Percentiles rank a stretch among this genome's conserved stretches.
Evolutionary conservation across 768 basidiomycete species (phyloP).

Genomic region (Clavulina sp.): DNA sequence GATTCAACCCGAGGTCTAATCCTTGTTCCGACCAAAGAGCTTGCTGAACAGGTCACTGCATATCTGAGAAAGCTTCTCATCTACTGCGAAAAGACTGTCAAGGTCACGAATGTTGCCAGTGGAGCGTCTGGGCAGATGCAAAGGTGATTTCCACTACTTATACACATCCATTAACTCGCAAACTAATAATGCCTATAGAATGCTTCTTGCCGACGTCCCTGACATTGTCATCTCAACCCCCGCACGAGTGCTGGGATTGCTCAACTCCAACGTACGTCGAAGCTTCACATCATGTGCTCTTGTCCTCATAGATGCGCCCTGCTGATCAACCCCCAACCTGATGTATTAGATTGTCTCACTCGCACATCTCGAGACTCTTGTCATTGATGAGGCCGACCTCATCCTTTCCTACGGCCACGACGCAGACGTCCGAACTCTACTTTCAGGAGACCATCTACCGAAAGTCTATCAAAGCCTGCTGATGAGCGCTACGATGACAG

Average conservation of each 20-base stretch:
- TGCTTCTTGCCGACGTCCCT: constrained; percentile 47
- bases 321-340: background rate
- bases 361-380: constrained; percentile 57
- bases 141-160: constrained; percentile 25
- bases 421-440: constrained; percentile 63
- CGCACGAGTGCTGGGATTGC: constrained; percentile 43
- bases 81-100: constrained; percentile 67
- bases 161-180: background rate
- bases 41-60: constrained; percentile 73
- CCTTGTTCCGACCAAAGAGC: constrained; percentile 79
- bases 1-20: constrained; percentile 58
- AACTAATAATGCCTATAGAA: constrained; percentile 19
- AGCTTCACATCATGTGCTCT: background rate
- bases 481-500: constrained; percentile 96
- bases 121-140: constrained; percentile 56
- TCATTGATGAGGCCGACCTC: constrained; percentile 95
- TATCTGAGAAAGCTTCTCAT: constrained; percentile 45
- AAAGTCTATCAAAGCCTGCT: constrained; percentile 81
- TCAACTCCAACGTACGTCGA: constrained; percentile 44
- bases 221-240: constrained; percentile 72
- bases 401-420: constrained; percentile 95
- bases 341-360: constrained; percentile 40
- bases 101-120: constrained; percentile 56
- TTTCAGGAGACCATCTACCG: constrained; percentile 46
- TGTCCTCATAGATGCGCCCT: background rate